These are phyloP conservation scores for Crithidia mellificae DNA, from an alignment of 208 protist genomes.

Conservation along the genomic window DNA sequence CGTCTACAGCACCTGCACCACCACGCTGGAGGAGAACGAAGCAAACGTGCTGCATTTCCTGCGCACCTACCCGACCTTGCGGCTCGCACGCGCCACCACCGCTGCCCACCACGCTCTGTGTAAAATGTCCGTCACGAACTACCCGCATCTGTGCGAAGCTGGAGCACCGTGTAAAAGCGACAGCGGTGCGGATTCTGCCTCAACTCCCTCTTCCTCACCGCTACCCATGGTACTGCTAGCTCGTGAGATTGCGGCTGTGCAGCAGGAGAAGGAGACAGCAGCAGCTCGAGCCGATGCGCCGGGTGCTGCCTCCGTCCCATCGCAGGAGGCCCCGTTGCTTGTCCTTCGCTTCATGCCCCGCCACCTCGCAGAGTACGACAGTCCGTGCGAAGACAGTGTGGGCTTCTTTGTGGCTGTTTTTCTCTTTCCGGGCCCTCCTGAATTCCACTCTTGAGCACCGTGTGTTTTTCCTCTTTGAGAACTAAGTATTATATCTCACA, in stretches of 20 bases:
- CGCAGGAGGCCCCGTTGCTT: conserved; percentile 34
- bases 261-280: conserved; percentile 27
- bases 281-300: neutral
- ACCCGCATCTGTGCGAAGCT: neutral
- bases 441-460: neutral
- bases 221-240: conserved; percentile 21
- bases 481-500: no score
- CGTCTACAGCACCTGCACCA: conserved; percentile 76
- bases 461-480: no score
- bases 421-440: conserved; percentile 10
- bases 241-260: conserved; percentile 32
- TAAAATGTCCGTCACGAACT: conserved; percentile 17
- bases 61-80: conserved; percentile 37
- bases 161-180: no score
- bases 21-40: conserved; percentile 83
- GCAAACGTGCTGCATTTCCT: conserved; percentile 65
- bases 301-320: neutral
- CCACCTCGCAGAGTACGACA: conserved; percentile 4
- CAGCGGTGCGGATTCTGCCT: no score
- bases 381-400: conserved; percentile 43
- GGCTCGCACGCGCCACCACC: conserved; percentile 46
- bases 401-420: conserved; percentile 75
- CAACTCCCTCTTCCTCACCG: neutral
- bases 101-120: conserved; percentile 36
- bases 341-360: conserved; percentile 58